Base-by-base conservation (phyloP, 2,329 filamentous ascomycete genomes). In the Fusarium tjaetaba region DNA sequence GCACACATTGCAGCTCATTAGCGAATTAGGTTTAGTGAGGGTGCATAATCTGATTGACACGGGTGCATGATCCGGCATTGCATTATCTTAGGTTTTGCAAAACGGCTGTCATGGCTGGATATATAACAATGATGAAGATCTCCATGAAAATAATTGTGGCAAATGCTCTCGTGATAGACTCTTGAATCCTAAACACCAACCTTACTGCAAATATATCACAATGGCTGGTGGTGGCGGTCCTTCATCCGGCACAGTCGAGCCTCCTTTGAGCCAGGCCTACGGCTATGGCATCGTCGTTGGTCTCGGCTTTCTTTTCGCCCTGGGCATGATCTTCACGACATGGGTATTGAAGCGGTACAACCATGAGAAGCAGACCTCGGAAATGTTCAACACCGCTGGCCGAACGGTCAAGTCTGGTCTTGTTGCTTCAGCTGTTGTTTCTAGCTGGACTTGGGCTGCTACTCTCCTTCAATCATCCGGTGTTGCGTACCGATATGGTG, bases 361-460 rank as follows among this genome's bases (percentile, higher is more conserved):
- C 75, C 81, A 82, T 56, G 94, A 96, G 81, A 85, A 95, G 7
- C 94, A 97, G 81, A 97, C 95, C 0, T 95, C 93, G 1, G 95
- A 97, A 84, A 96, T 95, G 90, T 97, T 97, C 86, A 95, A 89
- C 72, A 97, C 95, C 0, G 95, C 95, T 56, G 94, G 94, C 24
- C 88, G 95, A 70, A 95, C 93, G 3, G 94, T 97, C 74, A 97
- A 97, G 80, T 95, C 94, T 14, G 95, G 95, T 48, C 87, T 97
- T 20, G 94, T 97, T 2, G 93, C 94, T 16, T 93, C 94, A 10
- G 95, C 94, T 22, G 95, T 97, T n/a, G 94, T 97, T 7, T 95
- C 93, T 22, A 95, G 92, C 10, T 97, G 95, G 95, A 97, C 95
- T 0, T 97, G 94, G 94, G 94, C 94, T 1, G 94, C 94, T 28